Conservation (phyloP, 108 stramenopile genomes). For the Bacterosira constricta region DNA sequence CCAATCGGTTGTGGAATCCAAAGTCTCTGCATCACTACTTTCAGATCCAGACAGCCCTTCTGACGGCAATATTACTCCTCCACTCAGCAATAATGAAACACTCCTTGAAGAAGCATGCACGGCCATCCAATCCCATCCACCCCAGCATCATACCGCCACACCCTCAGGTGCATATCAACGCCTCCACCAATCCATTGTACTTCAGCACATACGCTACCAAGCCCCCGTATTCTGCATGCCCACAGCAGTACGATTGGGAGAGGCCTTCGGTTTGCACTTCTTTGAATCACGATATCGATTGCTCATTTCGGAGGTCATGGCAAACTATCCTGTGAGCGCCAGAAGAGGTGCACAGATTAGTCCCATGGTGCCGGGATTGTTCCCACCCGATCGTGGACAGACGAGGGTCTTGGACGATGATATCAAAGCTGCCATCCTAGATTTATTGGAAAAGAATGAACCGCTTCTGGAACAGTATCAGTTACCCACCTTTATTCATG, state of each 20-base stretch:
- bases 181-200: conserved; percentile 57
- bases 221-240: conserved; percentile 76
- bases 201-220: conserved; percentile 51
- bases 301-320: conserved; percentile 61
- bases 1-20: neutral
- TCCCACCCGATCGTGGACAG: conserved; percentile 3
- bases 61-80: neutral
- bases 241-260: conserved; percentile 43
- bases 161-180: conserved; percentile 45
- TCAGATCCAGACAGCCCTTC: neutral
- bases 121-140: conserved; percentile 36
- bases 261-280: conserved; percentile 64
- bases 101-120: conserved; percentile 40
- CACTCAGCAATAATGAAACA: conserved; percentile 3
- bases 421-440: conserved; percentile 14
- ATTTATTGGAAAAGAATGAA: conserved; percentile 35
- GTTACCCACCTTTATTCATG: conserved; percentile 57
- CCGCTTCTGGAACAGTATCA: conserved; percentile 9
- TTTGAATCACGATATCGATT: conserved; percentile 84
- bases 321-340: conserved; percentile 43
- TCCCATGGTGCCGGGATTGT: conserved; percentile 32
- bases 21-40: neutral
- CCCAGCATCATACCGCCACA: conserved; percentile 14
- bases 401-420: conserved; percentile 18
- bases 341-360: conserved; percentile 49